Evolutionary conservation across 257 asterid species (phyloP).

Genomic region (Verbena officinalis): DNA sequence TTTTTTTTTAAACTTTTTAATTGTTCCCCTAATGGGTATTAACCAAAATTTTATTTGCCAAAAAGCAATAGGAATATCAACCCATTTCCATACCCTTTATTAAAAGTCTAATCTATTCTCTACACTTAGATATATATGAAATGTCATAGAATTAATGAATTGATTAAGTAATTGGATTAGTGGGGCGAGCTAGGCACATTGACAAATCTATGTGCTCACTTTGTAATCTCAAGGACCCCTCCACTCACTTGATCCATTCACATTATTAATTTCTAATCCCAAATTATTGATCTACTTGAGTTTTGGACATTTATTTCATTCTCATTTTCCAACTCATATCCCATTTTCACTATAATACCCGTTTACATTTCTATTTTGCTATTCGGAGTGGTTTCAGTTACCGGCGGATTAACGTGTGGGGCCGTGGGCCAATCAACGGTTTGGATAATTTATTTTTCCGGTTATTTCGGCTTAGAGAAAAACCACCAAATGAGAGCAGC

Average conservation of each 20-base stretch:
- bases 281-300: not conserved
- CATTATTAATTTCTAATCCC: not conserved
- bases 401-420: too few relatives aligned
- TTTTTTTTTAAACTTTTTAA: not conserved
- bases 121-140: not conserved
- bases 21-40: not conserved
- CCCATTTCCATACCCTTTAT: not conserved
- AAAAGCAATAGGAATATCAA: conserved; percentile 7
- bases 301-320: conserved; percentile 15
- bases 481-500: too few relatives aligned
- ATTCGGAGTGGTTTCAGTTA: too few relatives aligned
- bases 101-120: not conserved
- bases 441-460: too few relatives aligned
- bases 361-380: too few relatives aligned
- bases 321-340: conserved; percentile 21
- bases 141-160: conserved; percentile 4
- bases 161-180: conserved; percentile 1
- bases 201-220: conserved; percentile 20
- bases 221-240: conserved; percentile 27
- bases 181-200: conserved; percentile 1
- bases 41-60: not conserved
- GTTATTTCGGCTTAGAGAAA: too few relatives aligned
- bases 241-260: conserved; percentile 17
- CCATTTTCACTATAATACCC: too few relatives aligned
- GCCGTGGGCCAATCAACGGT: too few relatives aligned